A percentile compares a stretch with the other conserved stretches of the same genome.
phyloP scores from a whole-genome alignment of 2,329 filamentous ascomycete genomes.

The Fusarium sp. region DNA sequence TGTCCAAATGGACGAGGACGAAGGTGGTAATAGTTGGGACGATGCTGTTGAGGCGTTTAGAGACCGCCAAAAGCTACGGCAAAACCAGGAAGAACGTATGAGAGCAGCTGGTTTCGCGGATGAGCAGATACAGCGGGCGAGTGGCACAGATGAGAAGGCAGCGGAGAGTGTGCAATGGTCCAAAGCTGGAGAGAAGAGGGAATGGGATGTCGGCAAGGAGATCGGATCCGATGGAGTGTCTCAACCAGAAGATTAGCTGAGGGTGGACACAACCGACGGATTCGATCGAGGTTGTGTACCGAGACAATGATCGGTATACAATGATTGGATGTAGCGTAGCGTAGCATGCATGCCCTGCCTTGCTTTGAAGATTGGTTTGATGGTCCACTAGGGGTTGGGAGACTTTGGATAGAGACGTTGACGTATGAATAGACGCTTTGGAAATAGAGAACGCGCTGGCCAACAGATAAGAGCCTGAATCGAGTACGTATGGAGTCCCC shows the following conservation, averaged over 20 bases:
- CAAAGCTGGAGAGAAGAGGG: constrained; percentile 73
- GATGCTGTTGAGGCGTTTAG: constrained; percentile 81
- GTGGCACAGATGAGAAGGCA: constrained; percentile 70
- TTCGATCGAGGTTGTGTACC: constrained; percentile 19
- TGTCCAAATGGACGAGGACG: constrained; percentile 61
- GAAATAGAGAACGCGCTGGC: constrained; percentile 1
- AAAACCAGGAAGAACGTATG: constrained; percentile 80
- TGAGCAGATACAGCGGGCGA: constrained; percentile 72
- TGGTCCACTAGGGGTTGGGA: constrained; percentile 2
- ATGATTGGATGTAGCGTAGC: constrained; percentile 31
- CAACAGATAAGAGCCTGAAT: constrained; percentile 5
- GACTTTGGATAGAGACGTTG: constrained; percentile 3
- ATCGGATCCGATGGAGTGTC: constrained; percentile 32
- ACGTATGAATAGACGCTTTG: constrained; percentile 15
- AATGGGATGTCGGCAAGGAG: constrained; percentile 71
- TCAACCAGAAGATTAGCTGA: constrained; percentile 22
- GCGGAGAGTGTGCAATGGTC: constrained; percentile 79
- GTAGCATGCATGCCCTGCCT: constrained; percentile 10
- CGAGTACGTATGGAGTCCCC: constrained; percentile 6
- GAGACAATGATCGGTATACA: constrained; percentile 18
- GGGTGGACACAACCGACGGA: constrained; percentile 9
- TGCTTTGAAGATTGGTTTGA: constrained; percentile 23
- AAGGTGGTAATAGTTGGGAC: constrained; percentile 78
- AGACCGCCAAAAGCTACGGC: constrained; percentile 83
- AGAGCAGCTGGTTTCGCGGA: constrained; percentile 84